A percentile compares a stretch with the other conserved stretches of the same genome.
Evolutionary conservation across 2,329 filamentous ascomycete species (phyloP).

Genomic region (Talaromyces sp.): DNA sequence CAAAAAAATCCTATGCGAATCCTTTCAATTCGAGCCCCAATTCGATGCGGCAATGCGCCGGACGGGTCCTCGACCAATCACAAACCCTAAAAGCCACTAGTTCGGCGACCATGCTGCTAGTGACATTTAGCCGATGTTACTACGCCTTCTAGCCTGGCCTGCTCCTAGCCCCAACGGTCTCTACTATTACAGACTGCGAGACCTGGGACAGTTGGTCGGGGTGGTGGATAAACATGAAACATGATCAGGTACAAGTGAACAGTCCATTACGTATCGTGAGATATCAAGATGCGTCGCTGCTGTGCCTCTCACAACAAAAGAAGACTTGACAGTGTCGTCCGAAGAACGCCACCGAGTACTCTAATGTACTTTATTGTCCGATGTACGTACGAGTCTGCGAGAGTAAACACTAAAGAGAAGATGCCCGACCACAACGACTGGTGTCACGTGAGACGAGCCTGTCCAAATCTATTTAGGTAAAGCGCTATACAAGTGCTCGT

Average conservation of each 20-base stretch:
- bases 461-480: neutral
- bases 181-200: neutral
- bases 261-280: neutral
- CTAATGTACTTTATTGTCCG: neutral
- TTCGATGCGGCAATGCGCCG: neutral
- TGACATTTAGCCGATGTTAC: neutral
- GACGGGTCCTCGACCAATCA: neutral
- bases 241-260: neutral
- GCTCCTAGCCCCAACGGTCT: neutral
- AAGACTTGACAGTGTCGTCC: neutral
- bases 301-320: neutral
- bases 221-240: neutral
- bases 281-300: neutral
- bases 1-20: neutral
- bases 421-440: neutral
- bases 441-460: neutral
- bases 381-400: neutral
- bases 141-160: neutral
- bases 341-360: neutral
- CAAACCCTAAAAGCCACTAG: neutral
- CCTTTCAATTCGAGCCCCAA: neutral
- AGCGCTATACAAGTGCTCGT: neutral
- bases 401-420: neutral
- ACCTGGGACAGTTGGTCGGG: neutral
- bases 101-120: neutral